Evolutionary conservation across 1,284 basidiomycete genomes (phyloP).

Genomic region (Ceratobasidium sp.): DNA sequence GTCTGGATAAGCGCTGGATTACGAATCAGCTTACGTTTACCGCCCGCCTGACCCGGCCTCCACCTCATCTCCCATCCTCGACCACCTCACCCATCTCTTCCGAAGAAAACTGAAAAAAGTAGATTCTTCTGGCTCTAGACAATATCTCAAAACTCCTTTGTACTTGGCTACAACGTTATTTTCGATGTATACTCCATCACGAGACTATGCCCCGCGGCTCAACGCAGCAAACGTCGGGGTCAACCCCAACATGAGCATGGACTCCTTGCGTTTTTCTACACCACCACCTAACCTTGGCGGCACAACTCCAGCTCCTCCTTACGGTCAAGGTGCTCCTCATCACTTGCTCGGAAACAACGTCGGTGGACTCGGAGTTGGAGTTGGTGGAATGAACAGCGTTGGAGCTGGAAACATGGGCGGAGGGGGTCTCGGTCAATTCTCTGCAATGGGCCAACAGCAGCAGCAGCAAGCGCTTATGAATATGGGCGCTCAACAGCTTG

Average conservation of each 20-base stretch:
- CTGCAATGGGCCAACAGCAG: conserved; percentile 39
- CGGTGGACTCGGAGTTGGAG: conserved; percentile 15
- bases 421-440: conserved; percentile 32
- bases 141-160: too few species aligned
- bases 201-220: conserved; percentile 42
- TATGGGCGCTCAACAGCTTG: conserved; percentile 41
- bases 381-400: conserved; percentile 33
- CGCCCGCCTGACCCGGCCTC: too few species aligned
- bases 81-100: too few species aligned
- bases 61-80: too few species aligned
- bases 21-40: too few species aligned
- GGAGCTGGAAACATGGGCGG: conserved; percentile 15
- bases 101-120: too few species aligned
- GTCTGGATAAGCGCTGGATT: too few species aligned
- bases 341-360: conserved; percentile 31
- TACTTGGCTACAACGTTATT: too few species aligned
- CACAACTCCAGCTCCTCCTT: conserved; percentile 35
- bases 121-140: too few species aligned
- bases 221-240: conserved; percentile 43
- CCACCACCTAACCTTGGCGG: conserved; percentile 42
- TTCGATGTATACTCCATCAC: conserved; percentile 33
- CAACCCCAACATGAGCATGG: conserved; percentile 43
- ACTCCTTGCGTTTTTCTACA: conserved; percentile 38
- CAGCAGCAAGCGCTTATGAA: conserved; percentile 44
- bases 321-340: conserved; percentile 39